These are phyloP conservation scores for Leccinum variicolor DNA, from an alignment of 768 basidiomycete genomes.

Conservation along the genomic window DNA sequence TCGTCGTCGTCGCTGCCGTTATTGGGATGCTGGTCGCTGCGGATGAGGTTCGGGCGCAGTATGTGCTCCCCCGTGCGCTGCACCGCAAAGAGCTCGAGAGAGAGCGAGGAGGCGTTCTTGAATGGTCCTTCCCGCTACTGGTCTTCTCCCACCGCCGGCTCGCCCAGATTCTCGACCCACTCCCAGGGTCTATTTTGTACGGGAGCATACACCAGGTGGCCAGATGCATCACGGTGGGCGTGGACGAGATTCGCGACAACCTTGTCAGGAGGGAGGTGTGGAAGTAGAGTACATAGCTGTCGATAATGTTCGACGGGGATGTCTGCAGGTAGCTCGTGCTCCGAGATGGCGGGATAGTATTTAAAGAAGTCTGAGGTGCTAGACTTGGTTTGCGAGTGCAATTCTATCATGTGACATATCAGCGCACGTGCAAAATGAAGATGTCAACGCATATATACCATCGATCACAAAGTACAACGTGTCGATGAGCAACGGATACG, in stretches of 20 bases:
- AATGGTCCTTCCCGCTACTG: conserved; percentile 43
- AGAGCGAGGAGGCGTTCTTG: conserved; percentile 67
- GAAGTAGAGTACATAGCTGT: conserved; percentile 58
- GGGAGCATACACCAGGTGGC: conserved; percentile 44
- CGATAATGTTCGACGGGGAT: conserved; percentile 54
- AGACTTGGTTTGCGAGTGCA: conserved; percentile 55
- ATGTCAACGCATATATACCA: conserved; percentile 40
- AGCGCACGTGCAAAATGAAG: background rate
- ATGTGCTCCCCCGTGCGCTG: conserved; percentile 60
- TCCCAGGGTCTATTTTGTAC: conserved; percentile 83
- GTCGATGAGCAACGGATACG: conserved; percentile 68
- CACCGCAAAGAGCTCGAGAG: conserved; percentile 69
- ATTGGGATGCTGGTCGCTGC: background rate
- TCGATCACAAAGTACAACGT: conserved; percentile 73
- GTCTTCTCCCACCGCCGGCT: conserved; percentile 40
- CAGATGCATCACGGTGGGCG: conserved; percentile 53
- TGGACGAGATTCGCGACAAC: conserved; percentile 57
- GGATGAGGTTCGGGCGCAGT: conserved; percentile 4
- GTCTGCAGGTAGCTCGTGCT: conserved; percentile 50
- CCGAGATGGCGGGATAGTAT: conserved; percentile 53
- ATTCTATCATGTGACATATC: conserved; percentile 42
- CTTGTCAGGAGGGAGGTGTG: conserved; percentile 47
- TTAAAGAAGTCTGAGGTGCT: conserved; percentile 55
- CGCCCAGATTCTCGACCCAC: conserved; percentile 76
- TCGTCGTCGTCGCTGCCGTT: conserved; percentile 16